These are phyloP conservation scores for Tylopilus sp. DNA, from an alignment of 768 basidiomycete species.

Conservation along the genomic window DNA sequence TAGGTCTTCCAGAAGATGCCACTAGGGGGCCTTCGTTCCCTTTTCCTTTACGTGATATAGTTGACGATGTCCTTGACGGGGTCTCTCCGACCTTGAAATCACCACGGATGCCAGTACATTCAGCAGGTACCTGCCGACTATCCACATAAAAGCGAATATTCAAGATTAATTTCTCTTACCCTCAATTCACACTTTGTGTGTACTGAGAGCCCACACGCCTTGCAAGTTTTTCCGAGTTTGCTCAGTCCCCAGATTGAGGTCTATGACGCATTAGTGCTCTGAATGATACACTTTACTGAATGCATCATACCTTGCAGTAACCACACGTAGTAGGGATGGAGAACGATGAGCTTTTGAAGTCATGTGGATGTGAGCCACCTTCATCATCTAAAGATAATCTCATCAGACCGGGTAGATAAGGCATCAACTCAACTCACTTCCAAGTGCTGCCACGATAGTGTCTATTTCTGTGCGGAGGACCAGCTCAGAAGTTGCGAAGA, in stretches of 20 bases:
- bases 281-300: not conserved
- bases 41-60: constrained; percentile 31
- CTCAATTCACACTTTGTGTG: constrained; percentile 86
- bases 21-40: constrained; percentile 16
- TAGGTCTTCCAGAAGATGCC: constrained; percentile 4
- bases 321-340: constrained; percentile 81
- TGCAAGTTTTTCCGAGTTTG: constrained; percentile 86
- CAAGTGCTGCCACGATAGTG: constrained; percentile 55
- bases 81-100: constrained; percentile 23
- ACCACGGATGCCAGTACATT: constrained; percentile 45
- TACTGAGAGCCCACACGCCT: constrained; percentile 70
- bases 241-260: constrained; percentile 84
- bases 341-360: constrained; percentile 83
- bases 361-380: constrained; percentile 66
- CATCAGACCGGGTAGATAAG: constrained; percentile 1
- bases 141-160: constrained; percentile 8
- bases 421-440: constrained; percentile 42
- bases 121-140: constrained; percentile 60
- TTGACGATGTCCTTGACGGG: constrained; percentile 32
- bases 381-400: constrained; percentile 55
- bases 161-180: constrained; percentile 37
- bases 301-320: constrained; percentile 66
- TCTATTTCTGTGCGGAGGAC: constrained; percentile 65
- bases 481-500: constrained; percentile 52
- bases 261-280: constrained; percentile 35